phyloP scores from a whole-genome alignment of 2,329 filamentous ascomycete species.

The Macrophomina phaseolina region DNA sequence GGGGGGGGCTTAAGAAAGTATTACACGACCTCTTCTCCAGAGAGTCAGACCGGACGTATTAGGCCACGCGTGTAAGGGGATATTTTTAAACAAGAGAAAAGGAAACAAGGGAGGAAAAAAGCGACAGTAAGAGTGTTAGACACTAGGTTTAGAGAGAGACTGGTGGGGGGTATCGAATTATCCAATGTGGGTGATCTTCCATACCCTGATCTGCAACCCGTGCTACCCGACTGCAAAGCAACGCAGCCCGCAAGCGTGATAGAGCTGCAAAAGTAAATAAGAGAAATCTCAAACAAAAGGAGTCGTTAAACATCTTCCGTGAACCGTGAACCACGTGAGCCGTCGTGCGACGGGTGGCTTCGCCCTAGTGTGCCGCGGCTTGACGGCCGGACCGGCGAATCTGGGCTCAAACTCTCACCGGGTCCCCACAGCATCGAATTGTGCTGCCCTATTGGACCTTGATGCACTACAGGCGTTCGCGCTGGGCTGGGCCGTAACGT shows the following conservation, averaged over 20 bases:
- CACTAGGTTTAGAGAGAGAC: conserved; percentile 23
- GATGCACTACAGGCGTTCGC: conserved; percentile 65
- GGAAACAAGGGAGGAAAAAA: neutral
- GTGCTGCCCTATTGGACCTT: conserved; percentile 36
- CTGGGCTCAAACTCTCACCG: conserved; percentile 40
- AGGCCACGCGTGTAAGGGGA: conserved; percentile 24
- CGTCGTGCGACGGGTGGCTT: conserved; percentile 52
- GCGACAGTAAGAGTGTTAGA: conserved; percentile 10
- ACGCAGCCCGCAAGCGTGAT: conserved; percentile 4
- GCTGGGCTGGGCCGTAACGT: conserved; percentile 62
- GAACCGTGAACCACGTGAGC: conserved; percentile 53
- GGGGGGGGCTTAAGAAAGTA: conserved; percentile 19
- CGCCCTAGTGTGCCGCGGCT: conserved; percentile 46
- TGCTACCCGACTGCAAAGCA: conserved; percentile 5
- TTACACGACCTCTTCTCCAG: conserved; percentile 22
- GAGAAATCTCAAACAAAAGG: conserved; percentile 23
- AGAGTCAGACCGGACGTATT: conserved; percentile 25
- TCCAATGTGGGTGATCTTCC: conserved; percentile 14
- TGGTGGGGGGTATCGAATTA: conserved; percentile 17
- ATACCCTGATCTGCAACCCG: conserved; percentile 13
- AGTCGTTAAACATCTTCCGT: conserved; percentile 52
- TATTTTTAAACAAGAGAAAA: conserved; percentile 8
- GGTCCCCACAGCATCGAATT: conserved; percentile 28
- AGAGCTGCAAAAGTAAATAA: conserved; percentile 19
- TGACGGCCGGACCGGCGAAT: conserved; percentile 41